A percentile compares a stretch with the other conserved stretches of the same genome.
Conservation (phyloP, 2,329 filamentous ascomycete genomes). For the Aspergillus tanneri region DNA sequence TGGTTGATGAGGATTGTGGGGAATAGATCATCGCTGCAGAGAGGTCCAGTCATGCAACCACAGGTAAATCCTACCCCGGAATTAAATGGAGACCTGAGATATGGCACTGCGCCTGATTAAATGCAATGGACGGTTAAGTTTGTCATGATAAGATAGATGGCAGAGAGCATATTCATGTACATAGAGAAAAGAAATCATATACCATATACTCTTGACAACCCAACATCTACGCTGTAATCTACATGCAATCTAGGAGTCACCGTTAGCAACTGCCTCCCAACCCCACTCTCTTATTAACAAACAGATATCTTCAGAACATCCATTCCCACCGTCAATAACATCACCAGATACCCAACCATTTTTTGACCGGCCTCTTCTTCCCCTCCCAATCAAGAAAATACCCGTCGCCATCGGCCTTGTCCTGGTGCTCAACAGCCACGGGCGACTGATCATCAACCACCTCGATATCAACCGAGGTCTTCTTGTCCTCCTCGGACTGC, state of each 20-base stretch:
- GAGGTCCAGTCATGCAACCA: too few species aligned
- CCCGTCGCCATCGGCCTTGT: slow-evolving; percentile 30
- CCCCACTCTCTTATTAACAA: neutral
- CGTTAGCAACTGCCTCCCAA: neutral
- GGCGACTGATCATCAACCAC: slow-evolving; percentile 39
- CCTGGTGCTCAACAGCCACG: slow-evolving; percentile 38
- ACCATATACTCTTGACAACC: slow-evolving; percentile 2
- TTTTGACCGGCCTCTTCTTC: slow-evolving; percentile 63
- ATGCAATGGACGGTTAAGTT: neutral
- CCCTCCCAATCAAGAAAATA: slow-evolving; percentile 38
- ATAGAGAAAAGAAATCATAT: slow-evolving; percentile 2
- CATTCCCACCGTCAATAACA: neutral
- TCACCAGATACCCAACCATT: slow-evolving; percentile 81
- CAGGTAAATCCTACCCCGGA: too few species aligned
- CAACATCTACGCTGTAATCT: neutral
- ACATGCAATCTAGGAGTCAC: neutral
- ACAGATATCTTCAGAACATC: neutral
- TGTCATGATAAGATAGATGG: neutral
- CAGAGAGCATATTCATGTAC: slow-evolving; percentile 5
- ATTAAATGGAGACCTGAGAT: too few species aligned
- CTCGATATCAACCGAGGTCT: slow-evolving; percentile 34
- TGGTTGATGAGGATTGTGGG: too few species aligned
- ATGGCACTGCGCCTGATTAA: neutral
- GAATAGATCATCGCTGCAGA: too few species aligned
- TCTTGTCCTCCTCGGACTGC: slow-evolving; percentile 35